Percentiles rank a stretch among this genome's conserved stretches.
phyloP scores from a whole-genome alignment of 1,284 basidiomycete genomes.

The Trametes hirsuta region DNA sequence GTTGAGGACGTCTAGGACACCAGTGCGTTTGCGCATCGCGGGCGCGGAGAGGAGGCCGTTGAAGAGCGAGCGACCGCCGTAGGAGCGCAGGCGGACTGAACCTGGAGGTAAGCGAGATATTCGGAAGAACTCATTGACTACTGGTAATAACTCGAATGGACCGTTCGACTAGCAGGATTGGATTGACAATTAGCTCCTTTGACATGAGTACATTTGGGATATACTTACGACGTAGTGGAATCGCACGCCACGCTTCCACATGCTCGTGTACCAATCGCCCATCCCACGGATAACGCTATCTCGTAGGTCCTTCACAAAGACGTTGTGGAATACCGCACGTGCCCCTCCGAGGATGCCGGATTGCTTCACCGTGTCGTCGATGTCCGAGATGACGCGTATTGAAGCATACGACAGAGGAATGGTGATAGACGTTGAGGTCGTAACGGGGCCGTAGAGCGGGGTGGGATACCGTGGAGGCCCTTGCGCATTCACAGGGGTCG shows the following conservation, averaged over 20 bases:
- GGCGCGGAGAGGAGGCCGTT: constrained; percentile 75
- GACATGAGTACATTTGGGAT: not conserved
- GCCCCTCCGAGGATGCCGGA: constrained; percentile 77
- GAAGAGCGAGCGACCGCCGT: constrained; percentile 81
- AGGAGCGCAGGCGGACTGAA: constrained; percentile 78
- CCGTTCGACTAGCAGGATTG: constrained; percentile 71
- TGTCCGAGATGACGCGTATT: constrained; percentile 86
- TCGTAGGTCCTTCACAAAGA: constrained; percentile 75
- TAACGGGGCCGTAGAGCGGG: constrained; percentile 2
- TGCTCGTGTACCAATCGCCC: constrained; percentile 77
- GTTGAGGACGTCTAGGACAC: constrained; percentile 79
- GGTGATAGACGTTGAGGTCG: constrained; percentile 37
- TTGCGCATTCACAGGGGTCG: constrained; percentile 27
- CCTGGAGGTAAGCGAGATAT: constrained; percentile 71
- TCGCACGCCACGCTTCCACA: constrained; percentile 71
- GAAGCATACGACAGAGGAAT: constrained; percentile 59
- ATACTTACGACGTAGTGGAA: constrained; percentile 86
- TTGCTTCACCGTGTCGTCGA: constrained; percentile 92
- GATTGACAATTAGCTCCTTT: not conserved
- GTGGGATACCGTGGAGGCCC: constrained; percentile 25
- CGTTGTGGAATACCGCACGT: constrained; percentile 75
- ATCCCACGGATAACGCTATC: constrained; percentile 87
- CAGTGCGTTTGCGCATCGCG: constrained; percentile 77
- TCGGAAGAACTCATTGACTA: constrained; percentile 79
- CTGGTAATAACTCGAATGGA: constrained; percentile 83